phyloP scores from a whole-genome alignment of 208 protist genomes.

The Trypanosoma vivax region DNA sequence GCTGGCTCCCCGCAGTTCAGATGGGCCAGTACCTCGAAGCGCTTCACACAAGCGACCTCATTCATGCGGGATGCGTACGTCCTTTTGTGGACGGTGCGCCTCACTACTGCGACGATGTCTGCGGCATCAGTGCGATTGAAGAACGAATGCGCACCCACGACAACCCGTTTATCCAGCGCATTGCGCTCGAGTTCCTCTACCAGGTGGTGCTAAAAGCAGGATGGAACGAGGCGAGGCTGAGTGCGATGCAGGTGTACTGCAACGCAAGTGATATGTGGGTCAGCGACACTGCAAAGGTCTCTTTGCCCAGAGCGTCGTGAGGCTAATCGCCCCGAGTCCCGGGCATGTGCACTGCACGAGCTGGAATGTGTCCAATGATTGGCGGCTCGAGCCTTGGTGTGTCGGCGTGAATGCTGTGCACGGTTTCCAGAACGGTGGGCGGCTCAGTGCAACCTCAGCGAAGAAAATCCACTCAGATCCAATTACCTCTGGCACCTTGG shows the following conservation, averaged over 20 bases:
- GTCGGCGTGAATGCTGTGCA: too few species aligned
- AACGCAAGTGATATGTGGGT: constrained; percentile 8
- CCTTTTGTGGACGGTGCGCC: not conserved
- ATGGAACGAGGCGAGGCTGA: not conserved
- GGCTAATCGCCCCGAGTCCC: too few species aligned
- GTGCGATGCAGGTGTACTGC: constrained; percentile 3
- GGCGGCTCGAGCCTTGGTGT: too few species aligned
- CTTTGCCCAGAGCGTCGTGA: not conserved
- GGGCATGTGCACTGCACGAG: too few species aligned
- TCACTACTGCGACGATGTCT: not conserved
- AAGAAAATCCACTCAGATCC: too few species aligned
- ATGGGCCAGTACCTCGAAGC: not conserved
- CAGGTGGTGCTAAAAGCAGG: not conserved
- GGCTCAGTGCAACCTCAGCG: too few species aligned
- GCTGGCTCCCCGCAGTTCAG: not conserved
- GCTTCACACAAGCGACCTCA: not conserved
- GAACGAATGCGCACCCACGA: constrained; percentile 7
- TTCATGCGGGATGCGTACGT: constrained; percentile 7
- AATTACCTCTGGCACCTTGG: too few species aligned
- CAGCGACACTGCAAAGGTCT: constrained; percentile 5
- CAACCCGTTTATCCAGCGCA: constrained; percentile 9
- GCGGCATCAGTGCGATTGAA: not conserved
- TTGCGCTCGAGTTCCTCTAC: constrained; percentile 10
- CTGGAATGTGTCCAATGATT: too few species aligned
- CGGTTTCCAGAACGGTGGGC: too few species aligned